These are phyloP conservation scores for Akanthomyces uredinophilus DNA, from an alignment of 2,329 filamentous ascomycete species.

Conservation along the genomic window DNA sequence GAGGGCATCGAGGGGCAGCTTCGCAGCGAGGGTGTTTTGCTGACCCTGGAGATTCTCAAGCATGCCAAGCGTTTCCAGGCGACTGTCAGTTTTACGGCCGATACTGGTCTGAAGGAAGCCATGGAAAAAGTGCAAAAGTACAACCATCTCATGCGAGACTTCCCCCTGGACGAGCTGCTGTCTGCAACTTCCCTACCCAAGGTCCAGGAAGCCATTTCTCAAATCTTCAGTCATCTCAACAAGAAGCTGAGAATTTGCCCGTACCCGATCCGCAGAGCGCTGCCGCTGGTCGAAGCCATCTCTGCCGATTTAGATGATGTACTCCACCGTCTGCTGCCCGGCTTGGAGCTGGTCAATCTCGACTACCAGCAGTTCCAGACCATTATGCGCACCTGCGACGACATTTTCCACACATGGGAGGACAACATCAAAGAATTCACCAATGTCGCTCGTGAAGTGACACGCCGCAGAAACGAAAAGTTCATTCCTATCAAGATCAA, in stretches of 20 bases:
- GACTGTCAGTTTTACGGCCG: conserved; percentile 91
- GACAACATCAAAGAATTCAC: conserved; percentile 97
- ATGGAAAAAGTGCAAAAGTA: conserved; percentile 97
- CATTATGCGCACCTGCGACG: conserved; percentile 76
- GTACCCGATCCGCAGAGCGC: conserved; percentile 85
- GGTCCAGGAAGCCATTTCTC: conserved; percentile 78
- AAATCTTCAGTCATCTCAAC: conserved; percentile 93
- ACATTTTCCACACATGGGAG: conserved; percentile 90
- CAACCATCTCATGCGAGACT: conserved; percentile 97
- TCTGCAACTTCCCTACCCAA: conserved; percentile 87
- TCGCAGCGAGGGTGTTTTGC: conserved; percentile 76
- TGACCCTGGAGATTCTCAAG: conserved; percentile 92
- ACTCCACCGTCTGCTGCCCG: conserved; percentile 79
- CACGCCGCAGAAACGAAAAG: conserved; percentile 87
- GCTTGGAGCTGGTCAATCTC: conserved; percentile 82
- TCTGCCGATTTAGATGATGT: conserved; percentile 86
- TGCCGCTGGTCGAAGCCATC: conserved; percentile 94
- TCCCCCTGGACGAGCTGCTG: conserved; percentile 88
- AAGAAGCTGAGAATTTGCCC: conserved; percentile 96
- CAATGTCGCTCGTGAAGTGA: conserved; percentile 93
- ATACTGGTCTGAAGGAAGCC: conserved; percentile 92
- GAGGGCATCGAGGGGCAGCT: conserved; percentile 89
- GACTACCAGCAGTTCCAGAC: conserved; percentile 86
- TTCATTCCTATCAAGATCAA: conserved; percentile 98
- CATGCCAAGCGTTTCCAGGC: conserved; percentile 98